Conservation (phyloP, 2,329 filamentous ascomycete genomes). For the Cadophora sp. region DNA sequence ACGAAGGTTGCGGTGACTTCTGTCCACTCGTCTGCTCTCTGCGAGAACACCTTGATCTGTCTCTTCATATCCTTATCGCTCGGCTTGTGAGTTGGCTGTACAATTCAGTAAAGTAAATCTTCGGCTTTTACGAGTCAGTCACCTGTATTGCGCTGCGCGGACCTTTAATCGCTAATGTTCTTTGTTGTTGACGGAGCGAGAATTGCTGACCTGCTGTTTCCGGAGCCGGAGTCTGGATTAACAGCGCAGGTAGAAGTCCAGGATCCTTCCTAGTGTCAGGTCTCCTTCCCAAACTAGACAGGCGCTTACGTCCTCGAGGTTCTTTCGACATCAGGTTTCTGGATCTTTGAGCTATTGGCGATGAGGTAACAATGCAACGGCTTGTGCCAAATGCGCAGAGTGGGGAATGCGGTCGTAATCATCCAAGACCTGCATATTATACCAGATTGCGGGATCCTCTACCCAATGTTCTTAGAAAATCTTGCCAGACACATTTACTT, state of each 20-base stretch:
- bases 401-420: not conserved
- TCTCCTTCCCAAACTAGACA: not conserved
- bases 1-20: not conserved
- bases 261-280: not conserved
- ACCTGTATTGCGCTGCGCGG: not conserved
- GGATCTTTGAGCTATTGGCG: not conserved
- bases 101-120: not conserved
- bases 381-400: not conserved
- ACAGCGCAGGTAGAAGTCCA: not conserved
- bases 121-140: not conserved
- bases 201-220: not conserved
- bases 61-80: not conserved
- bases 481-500: not conserved
- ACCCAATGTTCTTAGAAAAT: not conserved
- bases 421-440: not conserved
- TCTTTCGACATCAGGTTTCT: not conserved
- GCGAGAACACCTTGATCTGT: not conserved
- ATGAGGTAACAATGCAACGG: not conserved
- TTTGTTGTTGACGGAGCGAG: not conserved
- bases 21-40: not conserved
- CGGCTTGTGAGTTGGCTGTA: not conserved
- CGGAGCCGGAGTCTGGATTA: not conserved
- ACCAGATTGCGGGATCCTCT: not conserved
- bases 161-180: not conserved
- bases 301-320: not conserved